Conservation (phyloP, 148 eudicot genomes). For the Silene latifolia region DNA sequence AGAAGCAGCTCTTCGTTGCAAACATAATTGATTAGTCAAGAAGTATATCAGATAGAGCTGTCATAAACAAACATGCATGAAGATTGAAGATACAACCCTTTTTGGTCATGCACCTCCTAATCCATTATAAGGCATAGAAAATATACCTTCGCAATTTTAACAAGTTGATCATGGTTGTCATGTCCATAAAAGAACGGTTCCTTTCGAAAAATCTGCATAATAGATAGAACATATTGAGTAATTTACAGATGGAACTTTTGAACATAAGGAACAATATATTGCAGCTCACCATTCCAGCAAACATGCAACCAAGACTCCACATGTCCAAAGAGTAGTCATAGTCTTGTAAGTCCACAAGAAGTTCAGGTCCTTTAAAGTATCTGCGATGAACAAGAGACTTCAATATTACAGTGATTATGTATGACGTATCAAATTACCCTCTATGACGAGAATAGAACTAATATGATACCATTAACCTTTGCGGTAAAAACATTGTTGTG, state of each 20-base stretch:
- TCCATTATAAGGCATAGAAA: neutral
- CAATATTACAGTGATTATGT: neutral
- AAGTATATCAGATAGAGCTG: neutral
- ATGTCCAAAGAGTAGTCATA: constrained; percentile 84
- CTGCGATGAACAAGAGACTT: constrained; percentile 29
- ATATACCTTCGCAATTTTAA: constrained; percentile 76
- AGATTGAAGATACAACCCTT: neutral
- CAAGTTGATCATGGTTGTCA: constrained; percentile 86
- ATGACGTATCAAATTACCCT: neutral
- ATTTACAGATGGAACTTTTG: neutral
- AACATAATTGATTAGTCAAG: too few relatives aligned
- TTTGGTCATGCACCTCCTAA: neutral
- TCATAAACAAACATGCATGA: neutral
- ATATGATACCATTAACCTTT: neutral
- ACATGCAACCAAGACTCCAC: constrained; percentile 95
- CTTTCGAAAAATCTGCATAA: constrained; percentile 70
- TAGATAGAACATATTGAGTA: neutral
- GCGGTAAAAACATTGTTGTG: neutral
- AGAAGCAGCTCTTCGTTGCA: too few relatives aligned
- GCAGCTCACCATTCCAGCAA: constrained; percentile 82
- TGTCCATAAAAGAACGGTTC: constrained; percentile 90
- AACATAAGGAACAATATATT: constrained; percentile 7
- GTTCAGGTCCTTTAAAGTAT: constrained; percentile 86
- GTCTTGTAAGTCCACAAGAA: constrained; percentile 84
- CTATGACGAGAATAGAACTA: neutral